These are phyloP conservation scores for Ogataea populi-albae DNA, from an alignment of 805 yeast species.

Conservation along the genomic window DNA sequence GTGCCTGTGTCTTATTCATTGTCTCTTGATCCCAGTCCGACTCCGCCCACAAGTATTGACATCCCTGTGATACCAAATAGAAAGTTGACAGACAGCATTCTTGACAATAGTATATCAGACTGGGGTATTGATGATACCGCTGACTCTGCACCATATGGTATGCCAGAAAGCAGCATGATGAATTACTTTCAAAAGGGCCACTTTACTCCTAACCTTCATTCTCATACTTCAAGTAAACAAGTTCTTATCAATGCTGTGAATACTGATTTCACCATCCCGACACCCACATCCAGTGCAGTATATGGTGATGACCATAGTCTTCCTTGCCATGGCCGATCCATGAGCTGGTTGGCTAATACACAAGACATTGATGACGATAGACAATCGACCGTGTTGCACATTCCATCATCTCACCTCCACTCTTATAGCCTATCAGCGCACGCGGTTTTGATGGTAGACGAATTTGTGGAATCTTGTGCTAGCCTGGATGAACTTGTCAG, in stretches of 20 bases:
- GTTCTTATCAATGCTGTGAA: too few species aligned
- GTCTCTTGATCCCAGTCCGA: too few species aligned
- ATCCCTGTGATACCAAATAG: too few species aligned
- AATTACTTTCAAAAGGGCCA: background rate
- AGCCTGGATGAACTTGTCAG: slow-evolving; percentile 2
- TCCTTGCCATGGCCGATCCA: background rate
- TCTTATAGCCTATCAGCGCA: background rate
- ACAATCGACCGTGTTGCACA: background rate
- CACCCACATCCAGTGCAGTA: background rate
- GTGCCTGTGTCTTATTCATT: too few species aligned
- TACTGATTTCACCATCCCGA: too few species aligned
- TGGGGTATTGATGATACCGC: slow-evolving; percentile 25
- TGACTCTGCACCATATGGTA: background rate
- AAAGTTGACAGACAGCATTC: background rate
- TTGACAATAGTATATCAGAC: slow-evolving; percentile 12
- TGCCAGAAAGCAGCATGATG: background rate
- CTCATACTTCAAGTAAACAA: background rate
- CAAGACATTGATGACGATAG: too few species aligned
- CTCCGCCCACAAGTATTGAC: too few species aligned
- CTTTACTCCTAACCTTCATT: background rate
- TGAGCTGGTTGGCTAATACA: background rate
- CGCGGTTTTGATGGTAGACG: slow-evolving; percentile 5
- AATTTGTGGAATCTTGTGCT: slow-evolving; percentile 3
- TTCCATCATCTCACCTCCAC: background rate
- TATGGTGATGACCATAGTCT: background rate